Evolutionary conservation across 2,329 filamentous ascomycete species (phyloP).

Genomic region (Botrytis porri): DNA sequence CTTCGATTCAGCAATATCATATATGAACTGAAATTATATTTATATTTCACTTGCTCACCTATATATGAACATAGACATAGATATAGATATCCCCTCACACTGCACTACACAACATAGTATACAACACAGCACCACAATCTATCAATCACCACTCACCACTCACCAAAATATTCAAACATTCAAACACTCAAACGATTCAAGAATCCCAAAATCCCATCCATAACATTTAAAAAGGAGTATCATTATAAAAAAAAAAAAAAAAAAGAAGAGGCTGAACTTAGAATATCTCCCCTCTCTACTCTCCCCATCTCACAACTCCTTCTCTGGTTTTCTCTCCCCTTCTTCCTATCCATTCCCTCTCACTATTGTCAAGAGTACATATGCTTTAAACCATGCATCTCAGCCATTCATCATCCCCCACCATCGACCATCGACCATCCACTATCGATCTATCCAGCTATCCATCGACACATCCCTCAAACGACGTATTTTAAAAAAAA

Average conservation of each 20-base stretch:
- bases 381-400: background rate
- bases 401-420: background rate
- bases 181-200: background rate
- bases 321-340: background rate
- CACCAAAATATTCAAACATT: background rate
- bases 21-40: too few species aligned
- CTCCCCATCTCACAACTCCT: background rate
- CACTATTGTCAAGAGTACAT: background rate
- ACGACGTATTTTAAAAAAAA: background rate
- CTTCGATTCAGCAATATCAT: too few species aligned
- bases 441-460: background rate
- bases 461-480: background rate
- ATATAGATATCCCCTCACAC: too few species aligned
- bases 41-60: background rate
- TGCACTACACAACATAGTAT: too few species aligned
- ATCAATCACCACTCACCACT: background rate
- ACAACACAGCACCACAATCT: too few species aligned
- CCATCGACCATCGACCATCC: background rate
- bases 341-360: background rate
- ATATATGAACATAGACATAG: too few species aligned
- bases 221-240: conserved; percentile 14
- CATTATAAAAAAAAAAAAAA: conserved; percentile 7
- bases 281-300: background rate
- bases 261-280: conserved; percentile 4
- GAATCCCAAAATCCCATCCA: background rate